A percentile compares a stretch with the other conserved stretches of the same genome.
Evolutionary conservation across 2,329 filamentous ascomycete species (phyloP).

Genomic region (Drechmeria coniospora): DNA sequence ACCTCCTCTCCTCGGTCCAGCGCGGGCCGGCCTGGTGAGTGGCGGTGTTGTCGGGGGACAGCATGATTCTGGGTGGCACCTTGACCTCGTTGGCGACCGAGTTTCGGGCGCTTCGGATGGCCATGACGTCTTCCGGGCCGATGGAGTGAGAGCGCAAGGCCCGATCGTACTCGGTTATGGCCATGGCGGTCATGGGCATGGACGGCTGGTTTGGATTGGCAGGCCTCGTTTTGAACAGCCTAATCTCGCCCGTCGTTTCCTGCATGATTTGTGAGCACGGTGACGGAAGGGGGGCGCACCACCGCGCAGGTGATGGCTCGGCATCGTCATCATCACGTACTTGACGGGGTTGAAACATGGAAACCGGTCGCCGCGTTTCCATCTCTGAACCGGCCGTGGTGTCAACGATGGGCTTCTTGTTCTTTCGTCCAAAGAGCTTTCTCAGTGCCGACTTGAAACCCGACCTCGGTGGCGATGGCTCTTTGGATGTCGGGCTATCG

Average conservation of each 20-base stretch:
- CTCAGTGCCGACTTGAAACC: conserved; percentile 39
- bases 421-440: conserved; percentile 42
- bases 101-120: conserved; percentile 37
- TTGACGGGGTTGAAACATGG: too few species aligned
- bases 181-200: too few species aligned
- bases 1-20: conserved; percentile 21
- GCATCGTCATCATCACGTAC: too few species aligned
- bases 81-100: conserved; percentile 32
- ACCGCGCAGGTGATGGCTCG: too few species aligned
- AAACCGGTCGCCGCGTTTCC: too few species aligned
- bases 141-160: conserved; percentile 47
- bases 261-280: conserved; percentile 7
- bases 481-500: too few species aligned
- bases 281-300: too few species aligned
- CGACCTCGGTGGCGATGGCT: conserved; percentile 42
- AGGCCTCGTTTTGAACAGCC: conserved; percentile 20
- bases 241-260: conserved; percentile 21
- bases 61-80: conserved; percentile 11
- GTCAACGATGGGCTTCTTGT: conserved; percentile 32
- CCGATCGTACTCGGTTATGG: conserved; percentile 44
- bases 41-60: background rate
- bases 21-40: conserved; percentile 11
- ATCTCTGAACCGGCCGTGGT: too few species aligned
- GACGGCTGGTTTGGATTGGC: too few species aligned
- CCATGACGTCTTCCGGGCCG: conserved; percentile 37